Percentiles rank a stretch among this genome's conserved stretches.
Conservation (phyloP, 176 grass and related monocot genomes). For the Ensete glaucum region DNA sequence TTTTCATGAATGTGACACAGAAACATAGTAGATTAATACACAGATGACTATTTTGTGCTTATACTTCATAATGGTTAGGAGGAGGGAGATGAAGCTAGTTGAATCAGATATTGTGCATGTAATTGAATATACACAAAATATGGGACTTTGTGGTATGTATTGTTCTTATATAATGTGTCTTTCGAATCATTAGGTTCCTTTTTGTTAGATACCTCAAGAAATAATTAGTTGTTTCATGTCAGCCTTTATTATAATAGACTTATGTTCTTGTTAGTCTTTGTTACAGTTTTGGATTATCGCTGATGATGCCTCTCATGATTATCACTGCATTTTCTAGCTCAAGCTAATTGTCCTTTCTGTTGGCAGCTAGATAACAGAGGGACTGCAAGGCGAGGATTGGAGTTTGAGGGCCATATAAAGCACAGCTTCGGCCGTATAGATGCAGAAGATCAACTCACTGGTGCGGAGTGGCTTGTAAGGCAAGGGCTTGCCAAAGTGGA, state of each 20-base stretch:
- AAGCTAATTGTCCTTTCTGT: conserved; percentile 11
- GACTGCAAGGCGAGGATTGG: conserved; percentile 69
- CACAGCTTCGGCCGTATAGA: conserved; percentile 67
- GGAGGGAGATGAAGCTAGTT: too few species aligned
- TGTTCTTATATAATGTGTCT: too few species aligned
- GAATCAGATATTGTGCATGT: too few species aligned
- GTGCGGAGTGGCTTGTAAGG: conserved; percentile 84
- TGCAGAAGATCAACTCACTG: conserved; percentile 76
- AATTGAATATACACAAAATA: too few species aligned
- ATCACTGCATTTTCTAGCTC: neutral
- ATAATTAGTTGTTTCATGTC: neutral
- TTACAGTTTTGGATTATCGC: conserved; percentile 1
- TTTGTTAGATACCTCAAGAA: neutral
- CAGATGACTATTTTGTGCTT: too few species aligned
- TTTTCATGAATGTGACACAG: neutral
- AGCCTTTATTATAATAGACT: neutral
- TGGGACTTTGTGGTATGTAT: too few species aligned
- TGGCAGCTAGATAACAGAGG: conserved; percentile 92
- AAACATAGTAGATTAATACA: neutral
- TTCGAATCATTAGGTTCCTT: neutral
- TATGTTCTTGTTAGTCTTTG: neutral
- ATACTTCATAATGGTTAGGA: too few species aligned
- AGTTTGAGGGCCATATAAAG: conserved; percentile 88
- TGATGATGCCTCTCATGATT: neutral
- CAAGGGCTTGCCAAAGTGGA: conserved; percentile 75